Evolutionary conservation across 495 filamentous ascomycete genomes (phyloP), one percentile per base, ranked within the genome.

Genomic region (Cairneyella variabilis): DNA sequence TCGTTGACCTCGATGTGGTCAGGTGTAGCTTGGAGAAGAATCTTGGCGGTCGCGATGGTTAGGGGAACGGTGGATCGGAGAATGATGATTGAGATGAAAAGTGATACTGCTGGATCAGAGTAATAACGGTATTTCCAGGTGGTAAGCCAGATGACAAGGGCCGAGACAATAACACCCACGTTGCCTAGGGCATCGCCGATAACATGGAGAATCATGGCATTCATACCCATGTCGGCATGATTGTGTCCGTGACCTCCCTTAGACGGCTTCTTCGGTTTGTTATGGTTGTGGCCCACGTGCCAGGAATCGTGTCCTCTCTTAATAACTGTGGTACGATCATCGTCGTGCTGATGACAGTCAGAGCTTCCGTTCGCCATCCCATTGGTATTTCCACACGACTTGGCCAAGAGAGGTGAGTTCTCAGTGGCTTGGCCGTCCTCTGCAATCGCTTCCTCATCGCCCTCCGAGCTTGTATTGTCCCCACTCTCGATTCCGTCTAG

Each of bases 41-140:
- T 95, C 59, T 92, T 85, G n/a, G 89, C 89, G 2, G 93, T 89
- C 4, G 93, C 92, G 63, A 89, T 86, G 62, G 91, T 96, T 22
- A 98, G 83, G 2, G 93, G 93, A 56, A 98, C 86, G 9, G 91
- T 89, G 2, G 92, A 96, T 32, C 72, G 71, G 41, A 97, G 85
- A 60, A 99, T 99, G 69, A 99, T 96, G 47, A 92, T 60, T 1
- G 93, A 96, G 70, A 99, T 97, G 64, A 97, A 73, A n/a, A 99
- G 80, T 0, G 95, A 97, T 54, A 99, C 92, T 17, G 82, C 81
- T 0, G 93, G 93, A 64, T 99, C 93, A 20, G 89, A 83, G 64
- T 97, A 97, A 70, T 74, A 87, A 25, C 65, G 63, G 28, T 70
- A 68, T n/a, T 72, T 63, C 70, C 70, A 79, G 27, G 82, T 69